Base-by-base conservation (phyloP, 1,284 basidiomycete genomes). In the Ustilago hordei region DNA sequence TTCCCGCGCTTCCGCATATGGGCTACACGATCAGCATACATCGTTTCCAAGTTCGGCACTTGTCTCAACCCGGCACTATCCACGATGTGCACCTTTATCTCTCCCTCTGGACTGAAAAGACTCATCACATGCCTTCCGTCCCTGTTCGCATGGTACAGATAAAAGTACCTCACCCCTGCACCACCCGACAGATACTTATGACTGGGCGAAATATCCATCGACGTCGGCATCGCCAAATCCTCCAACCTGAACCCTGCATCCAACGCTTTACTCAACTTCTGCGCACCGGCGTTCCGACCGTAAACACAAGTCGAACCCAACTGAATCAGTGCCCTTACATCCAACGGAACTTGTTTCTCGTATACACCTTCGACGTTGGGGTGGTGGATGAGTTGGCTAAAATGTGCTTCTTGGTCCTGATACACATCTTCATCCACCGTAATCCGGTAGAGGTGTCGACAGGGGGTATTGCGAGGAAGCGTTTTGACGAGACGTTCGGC, bases 321-420 rank as follows among this genome's bases (percentile, higher is more conserved):
- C 71, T 90, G 91, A 34, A 99, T 88, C 19, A 99, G 86, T 4
- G 92, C 94, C 35, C 97, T 92, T 64, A 93, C 90, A 48, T 93
- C 88, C 12, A 97, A 89, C 1, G 97, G 95, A 12, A 99, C 89
- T 89, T 98, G 94, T 43, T 93, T 89, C 87, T 99, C 97, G 83
- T 93, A 99, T 2, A 98, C 93, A 2, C 95, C 95, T 79, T 98
- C 95, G 8, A 98, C 94, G 83, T 94, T 95, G 0, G 95, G 93
- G 81, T 96, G 93, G 85, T 97, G 98, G 73, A 92, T 93, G 60
- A 99, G 89, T 81, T 94, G 92, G 38, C 94, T 92, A 84, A 98
- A 98, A 85, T 97, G 93, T 64, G 93, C 91, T 80, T 95, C 92
- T 34, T 93, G 93, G 50, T 93, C 91, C 38, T 93, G 89, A 86